A percentile compares a stretch with the other conserved stretches of the same genome.
Conservation (phyloP, 257 asterid genomes). For the Lithospermum erythrorhizon region DNA sequence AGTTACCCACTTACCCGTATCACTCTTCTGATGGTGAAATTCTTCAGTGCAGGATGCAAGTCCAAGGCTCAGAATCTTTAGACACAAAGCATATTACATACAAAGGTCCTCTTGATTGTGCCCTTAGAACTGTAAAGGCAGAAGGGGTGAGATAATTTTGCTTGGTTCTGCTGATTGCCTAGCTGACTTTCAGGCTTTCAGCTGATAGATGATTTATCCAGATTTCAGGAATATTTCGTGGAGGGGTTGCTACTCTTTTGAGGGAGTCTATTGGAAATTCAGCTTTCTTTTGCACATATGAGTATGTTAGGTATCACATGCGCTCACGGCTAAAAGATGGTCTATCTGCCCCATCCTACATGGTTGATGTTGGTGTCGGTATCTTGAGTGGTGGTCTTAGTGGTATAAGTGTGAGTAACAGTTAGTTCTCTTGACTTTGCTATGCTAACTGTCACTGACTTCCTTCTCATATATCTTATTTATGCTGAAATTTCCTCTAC, state of each 20-base stretch:
- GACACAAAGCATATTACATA: conserved; percentile 44
- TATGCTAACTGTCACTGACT: background rate
- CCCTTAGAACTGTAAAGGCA: conserved; percentile 51
- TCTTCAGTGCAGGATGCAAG: conserved; percentile 98
- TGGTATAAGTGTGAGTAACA: conserved; percentile 60
- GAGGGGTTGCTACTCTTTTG: conserved; percentile 63
- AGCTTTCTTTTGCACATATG: conserved; percentile 75
- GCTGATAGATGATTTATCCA: conserved; percentile 42
- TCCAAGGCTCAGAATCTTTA: conserved; percentile 67
- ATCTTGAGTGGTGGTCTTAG: conserved; percentile 81
- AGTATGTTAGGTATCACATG: conserved; percentile 67
- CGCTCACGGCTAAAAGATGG: conserved; percentile 44
- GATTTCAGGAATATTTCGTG: conserved; percentile 76
- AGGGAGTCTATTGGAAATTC: conserved; percentile 83
- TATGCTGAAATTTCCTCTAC: too few species aligned
- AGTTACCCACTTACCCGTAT: conserved; percentile 2
- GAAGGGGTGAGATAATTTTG: conserved; percentile 63
- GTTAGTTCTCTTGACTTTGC: conserved; percentile 1
- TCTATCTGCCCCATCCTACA: conserved; percentile 36
- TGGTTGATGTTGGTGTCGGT: conserved; percentile 70
- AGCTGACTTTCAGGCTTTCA: conserved; percentile 11
- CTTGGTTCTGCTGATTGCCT: conserved; percentile 9
- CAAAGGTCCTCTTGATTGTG: conserved; percentile 73
- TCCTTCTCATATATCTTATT: background rate
- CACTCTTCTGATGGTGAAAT: conserved; percentile 32